Base-by-base conservation (phyloP, 306 rosid genomes). In the Oxytropis ochrocephala region DNA sequence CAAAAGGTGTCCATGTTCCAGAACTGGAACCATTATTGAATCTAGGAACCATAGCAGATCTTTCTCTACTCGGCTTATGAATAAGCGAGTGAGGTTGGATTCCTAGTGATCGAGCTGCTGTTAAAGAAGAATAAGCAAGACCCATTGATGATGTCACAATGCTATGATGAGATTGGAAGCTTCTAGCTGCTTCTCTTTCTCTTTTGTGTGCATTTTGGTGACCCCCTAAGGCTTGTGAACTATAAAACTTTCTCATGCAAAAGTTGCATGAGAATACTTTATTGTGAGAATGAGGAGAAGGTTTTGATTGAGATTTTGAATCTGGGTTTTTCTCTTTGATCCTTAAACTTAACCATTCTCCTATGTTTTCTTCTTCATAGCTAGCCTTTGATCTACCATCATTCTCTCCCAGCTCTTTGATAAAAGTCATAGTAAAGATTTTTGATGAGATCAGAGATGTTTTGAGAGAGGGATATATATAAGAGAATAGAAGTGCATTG, bases 201-300 rank as follows among this genome's bases (percentile, higher is more conserved):
- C 88, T 86, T 62, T 86, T 86, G 79, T 89, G 91, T 56, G 96
- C 96, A 73, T 89, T 89, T 65, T 89, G 96, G 81, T 89, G 96
- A 59, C 96, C 96, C 18, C 96, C 91, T 33, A 89, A 74, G 38
- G 91, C 96, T 67, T 86, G 96, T 56, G 96, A 89, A 35, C 88
- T 89, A 52, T 80, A 84, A 41, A 89, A 89, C 67, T 84, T 89
- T 65, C 96, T 86, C 88, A 80, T 78, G 81, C 91, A 89, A 44
- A 86, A 89, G 57, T 82, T 89, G 85, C 96, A 86, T 29, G 88
- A 84, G 72, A 80, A 86, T 2, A 82, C 72, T 85, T 86, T 88
- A 32, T 53, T 81, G 48, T 74, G 50, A 44, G 4, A 14, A 11
- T 6, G 18, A 21, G 27, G 69, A 1, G 43, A 32, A 11, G 86